These are phyloP conservation scores for Xylaria arbuscula DNA, from an alignment of 2,329 filamentous ascomycete species.

Conservation along the genomic window DNA sequence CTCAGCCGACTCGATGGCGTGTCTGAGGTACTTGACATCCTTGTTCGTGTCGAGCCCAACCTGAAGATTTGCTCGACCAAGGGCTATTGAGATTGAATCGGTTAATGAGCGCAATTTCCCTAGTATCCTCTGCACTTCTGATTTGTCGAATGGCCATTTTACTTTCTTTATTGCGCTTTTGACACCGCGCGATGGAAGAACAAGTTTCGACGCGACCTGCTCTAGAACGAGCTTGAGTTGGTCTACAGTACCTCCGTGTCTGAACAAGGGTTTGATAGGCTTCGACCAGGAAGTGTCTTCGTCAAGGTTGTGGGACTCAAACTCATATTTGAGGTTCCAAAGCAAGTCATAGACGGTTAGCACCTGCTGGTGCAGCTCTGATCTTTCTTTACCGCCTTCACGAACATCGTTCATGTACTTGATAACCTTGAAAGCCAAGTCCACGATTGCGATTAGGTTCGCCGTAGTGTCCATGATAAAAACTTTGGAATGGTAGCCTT, in stretches of 20 bases:
- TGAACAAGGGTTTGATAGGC: neutral
- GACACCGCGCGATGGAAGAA: neutral
- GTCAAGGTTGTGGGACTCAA: neutral
- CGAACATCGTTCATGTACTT: constrained; percentile 3
- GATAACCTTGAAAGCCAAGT: constrained; percentile 1
- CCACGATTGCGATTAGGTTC: neutral
- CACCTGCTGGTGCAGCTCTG: constrained; percentile 4
- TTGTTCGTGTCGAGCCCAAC: neutral
- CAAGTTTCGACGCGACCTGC: constrained; percentile 2
- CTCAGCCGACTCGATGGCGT: constrained; percentile 1
- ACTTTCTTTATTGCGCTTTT: neutral
- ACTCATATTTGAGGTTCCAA: neutral
- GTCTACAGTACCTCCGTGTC: neutral
- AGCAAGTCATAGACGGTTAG: neutral
- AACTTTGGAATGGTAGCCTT: neutral
- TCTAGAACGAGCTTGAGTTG: neutral
- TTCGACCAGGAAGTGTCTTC: constrained; percentile 1
- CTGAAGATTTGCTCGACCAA: neutral
- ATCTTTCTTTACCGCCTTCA: neutral
- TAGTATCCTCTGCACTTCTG: neutral
- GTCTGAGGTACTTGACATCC: neutral
- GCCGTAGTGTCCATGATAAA: neutral
- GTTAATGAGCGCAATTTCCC: neutral
- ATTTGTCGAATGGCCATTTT: constrained; percentile 3
- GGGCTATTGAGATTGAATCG: constrained; percentile 1